Conservation (phyloP, 352 stramenopile genomes). For the Phytophthora brassicae region DNA sequence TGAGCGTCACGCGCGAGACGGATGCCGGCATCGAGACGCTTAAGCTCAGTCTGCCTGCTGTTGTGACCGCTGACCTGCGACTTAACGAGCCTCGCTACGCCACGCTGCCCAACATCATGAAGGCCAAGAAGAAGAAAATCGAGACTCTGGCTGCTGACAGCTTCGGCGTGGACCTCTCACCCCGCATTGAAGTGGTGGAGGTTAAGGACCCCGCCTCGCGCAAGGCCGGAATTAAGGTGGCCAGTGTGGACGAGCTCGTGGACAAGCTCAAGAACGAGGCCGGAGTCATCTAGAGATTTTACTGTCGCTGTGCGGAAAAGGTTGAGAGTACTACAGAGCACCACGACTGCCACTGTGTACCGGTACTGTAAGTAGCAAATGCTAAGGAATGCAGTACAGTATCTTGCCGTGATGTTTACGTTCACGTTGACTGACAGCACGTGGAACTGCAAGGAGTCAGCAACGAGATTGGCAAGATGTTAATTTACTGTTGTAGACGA, state of each 20-base stretch:
- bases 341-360: background rate
- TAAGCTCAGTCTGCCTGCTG: slow-evolving; percentile 89
- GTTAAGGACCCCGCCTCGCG: slow-evolving; percentile 93
- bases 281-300: slow-evolving; percentile 86
- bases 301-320: too few relatives aligned
- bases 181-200: slow-evolving; percentile 71
- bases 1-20: slow-evolving; percentile 94
- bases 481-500: background rate
- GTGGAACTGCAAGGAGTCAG: too few relatives aligned
- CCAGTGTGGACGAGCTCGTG: slow-evolving; percentile 93
- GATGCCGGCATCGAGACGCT: slow-evolving; percentile 92
- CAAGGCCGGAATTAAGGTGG: slow-evolving; percentile 95
- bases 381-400: slow-evolving; percentile 22
- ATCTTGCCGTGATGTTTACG: slow-evolving; percentile 16
- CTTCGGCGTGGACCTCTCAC: slow-evolving; percentile 71
- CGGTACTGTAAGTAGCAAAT: slow-evolving; percentile 10
- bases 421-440: too few relatives aligned
- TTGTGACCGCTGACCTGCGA: slow-evolving; percentile 97
- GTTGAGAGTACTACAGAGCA: slow-evolving; percentile 1
- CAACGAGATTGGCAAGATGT: background rate
- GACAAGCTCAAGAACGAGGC: slow-evolving; percentile 97
- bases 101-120: slow-evolving; percentile 99
- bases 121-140: slow-evolving; percentile 95
- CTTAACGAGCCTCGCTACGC: slow-evolving; percentile 99
- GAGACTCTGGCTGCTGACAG: slow-evolving; percentile 74